These are phyloP conservation scores for Glebionis coronaria DNA, from an alignment of 129 eudicot species.

Conservation along the genomic window DNA sequence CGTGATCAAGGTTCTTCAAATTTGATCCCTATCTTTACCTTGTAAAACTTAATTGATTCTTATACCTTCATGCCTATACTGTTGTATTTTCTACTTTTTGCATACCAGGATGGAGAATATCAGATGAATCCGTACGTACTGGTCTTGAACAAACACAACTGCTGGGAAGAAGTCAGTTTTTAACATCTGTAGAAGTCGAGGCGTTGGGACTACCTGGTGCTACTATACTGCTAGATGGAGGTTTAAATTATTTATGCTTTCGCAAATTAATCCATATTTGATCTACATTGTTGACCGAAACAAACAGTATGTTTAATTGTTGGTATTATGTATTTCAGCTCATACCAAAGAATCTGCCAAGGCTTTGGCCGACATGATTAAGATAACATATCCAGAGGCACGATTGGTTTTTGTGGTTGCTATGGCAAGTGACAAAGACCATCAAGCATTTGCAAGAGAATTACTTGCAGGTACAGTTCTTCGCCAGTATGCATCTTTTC, in stretches of 20 bases:
- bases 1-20: conserved; percentile 64
- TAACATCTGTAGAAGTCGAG: conserved; percentile 58
- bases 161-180: conserved; percentile 83
- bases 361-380: conserved; percentile 75
- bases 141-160: conserved; percentile 72
- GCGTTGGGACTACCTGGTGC: conserved; percentile 72
- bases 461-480: conserved; percentile 58
- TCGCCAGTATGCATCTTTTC: neutral
- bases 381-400: conserved; percentile 47
- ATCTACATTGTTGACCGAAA: neutral
- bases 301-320: neutral
- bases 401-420: conserved; percentile 77
- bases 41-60: neutral
- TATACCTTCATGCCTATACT: neutral
- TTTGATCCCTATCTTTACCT: neutral
- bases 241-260: conserved; percentile 31
- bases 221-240: conserved; percentile 85
- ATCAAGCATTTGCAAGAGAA: conserved; percentile 68
- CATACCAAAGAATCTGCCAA: conserved; percentile 94
- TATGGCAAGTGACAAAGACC: conserved; percentile 98
- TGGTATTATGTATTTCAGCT: conserved; percentile 47
- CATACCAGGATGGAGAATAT: conserved; percentile 74
- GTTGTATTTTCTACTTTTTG: conserved; percentile 11
- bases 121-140: conserved; percentile 60
- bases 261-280: conserved; percentile 5